Percentiles rank a stretch among this genome's conserved stretches.
phyloP scores from a whole-genome alignment of 148 eudicot genomes.

The Vaccinium darrowii region DNA sequence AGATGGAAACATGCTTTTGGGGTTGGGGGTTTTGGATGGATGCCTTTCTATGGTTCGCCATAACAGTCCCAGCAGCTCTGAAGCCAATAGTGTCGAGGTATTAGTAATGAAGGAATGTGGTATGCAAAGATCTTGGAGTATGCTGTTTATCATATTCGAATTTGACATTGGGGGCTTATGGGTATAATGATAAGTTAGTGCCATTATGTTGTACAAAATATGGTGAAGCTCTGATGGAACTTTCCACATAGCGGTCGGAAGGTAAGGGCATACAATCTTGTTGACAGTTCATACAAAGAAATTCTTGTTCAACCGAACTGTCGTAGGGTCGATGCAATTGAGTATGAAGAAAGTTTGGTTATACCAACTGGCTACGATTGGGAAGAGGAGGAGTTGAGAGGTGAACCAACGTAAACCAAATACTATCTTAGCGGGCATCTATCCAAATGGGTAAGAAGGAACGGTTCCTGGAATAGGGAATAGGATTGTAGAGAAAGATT shows the following conservation, averaged over 20 bases:
- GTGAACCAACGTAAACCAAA: neutral
- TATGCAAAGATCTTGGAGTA: neutral
- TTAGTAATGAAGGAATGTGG: slow-evolving; percentile 12
- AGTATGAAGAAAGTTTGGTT: slow-evolving; percentile 10
- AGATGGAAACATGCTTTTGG: neutral
- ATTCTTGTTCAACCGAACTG: neutral
- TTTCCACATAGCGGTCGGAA: neutral
- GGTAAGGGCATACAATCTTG: neutral
- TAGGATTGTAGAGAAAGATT: too few relatives aligned
- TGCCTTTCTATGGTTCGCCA: neutral
- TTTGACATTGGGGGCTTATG: neutral
- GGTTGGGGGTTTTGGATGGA: slow-evolving; percentile 7
- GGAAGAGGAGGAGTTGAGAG: neutral
- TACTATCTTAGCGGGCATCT: too few relatives aligned
- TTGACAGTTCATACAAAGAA: neutral
- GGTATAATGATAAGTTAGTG: neutral
- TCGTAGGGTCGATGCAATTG: neutral
- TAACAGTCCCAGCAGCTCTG: neutral
- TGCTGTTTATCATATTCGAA: neutral
- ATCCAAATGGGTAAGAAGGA: too few relatives aligned
- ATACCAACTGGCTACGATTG: neutral
- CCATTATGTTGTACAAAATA: neutral
- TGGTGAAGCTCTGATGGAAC: neutral
- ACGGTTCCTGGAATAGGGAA: too few relatives aligned
- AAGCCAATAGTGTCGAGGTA: neutral